phyloP scores from a whole-genome alignment of 768 basidiomycete species.

The Pulveroboletus sp. region DNA sequence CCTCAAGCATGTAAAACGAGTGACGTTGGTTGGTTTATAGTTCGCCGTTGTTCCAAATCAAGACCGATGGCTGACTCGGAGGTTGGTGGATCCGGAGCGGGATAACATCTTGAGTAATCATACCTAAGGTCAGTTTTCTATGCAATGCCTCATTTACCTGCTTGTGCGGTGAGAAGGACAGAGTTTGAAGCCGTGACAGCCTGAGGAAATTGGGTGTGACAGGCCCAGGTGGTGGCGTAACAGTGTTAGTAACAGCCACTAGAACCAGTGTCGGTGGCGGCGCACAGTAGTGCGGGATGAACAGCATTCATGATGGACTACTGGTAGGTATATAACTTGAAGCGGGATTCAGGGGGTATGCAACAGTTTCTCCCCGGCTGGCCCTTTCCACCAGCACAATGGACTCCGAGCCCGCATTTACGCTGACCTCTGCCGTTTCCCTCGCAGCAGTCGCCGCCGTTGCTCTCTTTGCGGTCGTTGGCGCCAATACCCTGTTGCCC shows the following conservation, averaged over 20 bases:
- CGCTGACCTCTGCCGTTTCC: constrained; percentile 60
- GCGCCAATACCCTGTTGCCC: constrained; percentile 54
- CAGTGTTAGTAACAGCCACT: no score
- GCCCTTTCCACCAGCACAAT: constrained; percentile 9
- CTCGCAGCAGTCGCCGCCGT: constrained; percentile 56
- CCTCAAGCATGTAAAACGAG: constrained; percentile 47
- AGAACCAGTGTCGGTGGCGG: no score
- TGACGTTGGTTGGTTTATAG: not conserved
- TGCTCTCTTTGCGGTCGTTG: constrained; percentile 49
- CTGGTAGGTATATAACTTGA: no score
- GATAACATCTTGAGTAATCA: constrained; percentile 61
- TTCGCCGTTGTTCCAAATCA: constrained; percentile 60
- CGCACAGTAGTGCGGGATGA: no score
- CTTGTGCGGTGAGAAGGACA: constrained; percentile 59
- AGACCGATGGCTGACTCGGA: constrained; percentile 81
- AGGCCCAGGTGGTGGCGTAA: no score
- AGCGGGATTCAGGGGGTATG: no score
- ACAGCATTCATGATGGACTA: no score
- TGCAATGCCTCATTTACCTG: constrained; percentile 77
- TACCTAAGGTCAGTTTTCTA: constrained; percentile 43
- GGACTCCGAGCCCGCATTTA: constrained; percentile 40
- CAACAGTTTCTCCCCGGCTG: no score
- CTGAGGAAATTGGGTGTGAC: no score
- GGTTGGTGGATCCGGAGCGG: constrained; percentile 83
- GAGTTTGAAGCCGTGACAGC: constrained; percentile 43